Evolutionary conservation across 1,284 basidiomycete species (phyloP), one percentile per base, ranked within the genome.

Genomic region (Apiotrichum sp.): DNA sequence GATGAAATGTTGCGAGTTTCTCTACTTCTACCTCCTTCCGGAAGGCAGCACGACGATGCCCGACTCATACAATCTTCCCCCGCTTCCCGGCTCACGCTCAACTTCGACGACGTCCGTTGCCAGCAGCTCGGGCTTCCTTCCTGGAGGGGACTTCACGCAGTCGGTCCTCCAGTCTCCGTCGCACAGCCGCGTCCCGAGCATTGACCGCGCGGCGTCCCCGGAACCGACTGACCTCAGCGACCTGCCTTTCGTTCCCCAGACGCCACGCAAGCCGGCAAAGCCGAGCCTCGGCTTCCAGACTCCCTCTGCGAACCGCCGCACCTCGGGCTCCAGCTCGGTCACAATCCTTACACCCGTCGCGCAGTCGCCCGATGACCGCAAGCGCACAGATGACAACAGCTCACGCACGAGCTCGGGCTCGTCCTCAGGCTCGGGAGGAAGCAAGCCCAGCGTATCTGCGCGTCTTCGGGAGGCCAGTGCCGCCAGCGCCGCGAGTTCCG

Each of bases 1-100:
- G 65, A 93, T 93, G 86, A 93, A 93, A 77, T 92, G 89, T 62
- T 80, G 93, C 31, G 91, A 93, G 69, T 91, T 93, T 66, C 77
- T 95, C 4, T 93, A 93, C 72, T 93, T 92, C 70, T 95, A 93
- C 71, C 80, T 95, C 4, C 78, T 92, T 51, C 90, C 92, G 58
- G 90, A 93, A 71, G 50, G 61, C 45, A 48, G 46, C 36, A 44
- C 48, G n/a, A 46, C 33, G 11, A 35, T 55, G 42, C 56, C 47
- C 3, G 53, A 55, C 39, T 35, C 50, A 7, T 38, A 39, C 42
- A 31, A 29, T 16, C 36, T 47, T 16, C 38, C 39, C 4, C 34
- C 9, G 14, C 44, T 44, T 2, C 52, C 56, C 3, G 47, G 35
- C 22, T 44, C 56, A 7, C 44, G 52, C 2, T 47, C 52, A 1